Evolutionary conservation across 1,139 yeast species (phyloP).

Genomic region (Candida neerlandica): DNA sequence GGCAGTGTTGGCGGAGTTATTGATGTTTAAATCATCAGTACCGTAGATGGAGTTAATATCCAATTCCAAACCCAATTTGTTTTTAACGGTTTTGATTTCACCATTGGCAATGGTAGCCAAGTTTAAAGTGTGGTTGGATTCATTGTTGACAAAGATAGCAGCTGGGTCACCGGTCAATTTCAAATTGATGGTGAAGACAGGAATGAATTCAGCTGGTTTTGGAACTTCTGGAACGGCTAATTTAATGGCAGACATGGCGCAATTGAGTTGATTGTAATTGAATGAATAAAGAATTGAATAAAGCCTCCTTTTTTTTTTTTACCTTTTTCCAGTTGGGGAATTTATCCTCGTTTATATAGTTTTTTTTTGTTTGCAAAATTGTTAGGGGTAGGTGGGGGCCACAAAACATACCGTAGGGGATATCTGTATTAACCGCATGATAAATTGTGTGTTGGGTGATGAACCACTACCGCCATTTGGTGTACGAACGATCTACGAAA

Average conservation of each 20-base stretch:
- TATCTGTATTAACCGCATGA: neutral
- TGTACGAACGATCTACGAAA: too few relatives aligned
- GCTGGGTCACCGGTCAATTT: conserved; percentile 22
- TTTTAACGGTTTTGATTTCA: conserved; percentile 29
- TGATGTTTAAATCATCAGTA: conserved; percentile 48
- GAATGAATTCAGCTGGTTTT: conserved; percentile 26
- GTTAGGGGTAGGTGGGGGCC: neutral
- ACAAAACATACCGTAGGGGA: neutral
- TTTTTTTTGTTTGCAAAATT: neutral
- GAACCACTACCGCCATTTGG: too few relatives aligned
- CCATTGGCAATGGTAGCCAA: conserved; percentile 31
- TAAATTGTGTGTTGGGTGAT: too few relatives aligned
- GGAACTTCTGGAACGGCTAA: conserved; percentile 18
- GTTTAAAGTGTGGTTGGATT: conserved; percentile 20
- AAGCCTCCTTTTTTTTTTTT: neutral
- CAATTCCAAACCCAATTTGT: conserved; percentile 32
- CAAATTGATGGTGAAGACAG: conserved; percentile 34
- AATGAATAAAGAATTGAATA: neutral
- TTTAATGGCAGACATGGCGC: conserved; percentile 11
- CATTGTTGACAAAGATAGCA: conserved; percentile 19
- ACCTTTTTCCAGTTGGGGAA: neutral
- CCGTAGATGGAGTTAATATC: conserved; percentile 36
- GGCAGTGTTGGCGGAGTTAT: conserved; percentile 29
- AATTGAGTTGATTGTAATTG: neutral
- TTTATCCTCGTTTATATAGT: neutral